These are phyloP conservation scores for Solanum okadae DNA, from an alignment of 257 asterid genomes.

Conservation along the genomic window DNA sequence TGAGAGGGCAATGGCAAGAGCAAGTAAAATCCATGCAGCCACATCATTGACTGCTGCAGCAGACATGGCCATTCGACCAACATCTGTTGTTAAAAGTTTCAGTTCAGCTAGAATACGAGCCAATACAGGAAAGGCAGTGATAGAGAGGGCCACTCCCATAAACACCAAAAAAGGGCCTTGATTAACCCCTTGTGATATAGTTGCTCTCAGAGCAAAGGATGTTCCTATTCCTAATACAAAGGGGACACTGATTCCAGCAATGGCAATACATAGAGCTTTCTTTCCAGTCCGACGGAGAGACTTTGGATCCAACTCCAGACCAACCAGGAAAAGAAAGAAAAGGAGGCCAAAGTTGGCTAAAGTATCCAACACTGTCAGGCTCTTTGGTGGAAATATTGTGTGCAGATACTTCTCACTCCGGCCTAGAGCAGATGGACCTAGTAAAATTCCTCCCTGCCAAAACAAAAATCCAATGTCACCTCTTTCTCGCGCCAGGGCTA, in stretches of 20 bases:
- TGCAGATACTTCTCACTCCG: slow-evolving; percentile 38
- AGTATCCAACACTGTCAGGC: slow-evolving; percentile 54
- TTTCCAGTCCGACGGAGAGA: slow-evolving; percentile 48
- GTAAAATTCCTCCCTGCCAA: slow-evolving; percentile 52
- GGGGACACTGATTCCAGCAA: slow-evolving; percentile 51
- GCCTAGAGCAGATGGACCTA: slow-evolving; percentile 62
- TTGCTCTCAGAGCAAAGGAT: slow-evolving; percentile 39
- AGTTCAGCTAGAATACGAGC: slow-evolving; percentile 70
- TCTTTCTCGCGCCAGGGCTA: not conserved
- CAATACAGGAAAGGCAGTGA: slow-evolving; percentile 60
- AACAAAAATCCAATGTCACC: not conserved
- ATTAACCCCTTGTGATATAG: slow-evolving; percentile 37
- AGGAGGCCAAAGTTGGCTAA: slow-evolving; percentile 58
- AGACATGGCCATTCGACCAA: slow-evolving; percentile 69
- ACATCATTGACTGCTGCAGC: slow-evolving; percentile 72
- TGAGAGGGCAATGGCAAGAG: slow-evolving; percentile 55
- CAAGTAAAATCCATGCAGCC: slow-evolving; percentile 70
- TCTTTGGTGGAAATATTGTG: slow-evolving; percentile 39
- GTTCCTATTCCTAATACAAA: slow-evolving; percentile 55
- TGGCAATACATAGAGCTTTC: slow-evolving; percentile 47
- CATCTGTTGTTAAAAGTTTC: slow-evolving; percentile 49
- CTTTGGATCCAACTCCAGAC: slow-evolving; percentile 51
- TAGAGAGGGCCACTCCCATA: slow-evolving; percentile 68
- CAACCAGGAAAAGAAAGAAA: slow-evolving; percentile 50
- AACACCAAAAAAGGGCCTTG: slow-evolving; percentile 51